Base-by-base conservation (phyloP, 306 rosid genomes). In the Sophora flavescens region DNA sequence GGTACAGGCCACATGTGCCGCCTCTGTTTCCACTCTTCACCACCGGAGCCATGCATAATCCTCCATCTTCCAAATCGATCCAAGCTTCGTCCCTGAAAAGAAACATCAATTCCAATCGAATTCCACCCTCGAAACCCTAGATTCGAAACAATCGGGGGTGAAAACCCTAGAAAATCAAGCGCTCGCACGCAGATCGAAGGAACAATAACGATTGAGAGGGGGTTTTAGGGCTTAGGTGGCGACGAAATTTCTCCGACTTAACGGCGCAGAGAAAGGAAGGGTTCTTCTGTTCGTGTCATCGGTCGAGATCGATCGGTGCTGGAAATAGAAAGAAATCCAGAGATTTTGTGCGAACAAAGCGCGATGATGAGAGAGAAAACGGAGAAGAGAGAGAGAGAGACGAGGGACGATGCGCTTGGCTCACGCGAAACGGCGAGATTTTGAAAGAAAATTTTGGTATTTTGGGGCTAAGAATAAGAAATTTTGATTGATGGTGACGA, bases 1-100 rank as follows among this genome's bases (percentile, higher is more conserved):
- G 84, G 91, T 91, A 91, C 96, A 82, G 96, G 93, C 99, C 96
- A 95, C 99, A 95, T 95, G 97, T 95, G 99, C 99, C 91, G 92
- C 74, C 84, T 89, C 85, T 84, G 88, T 88, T 84, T 92, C 89
- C 91, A 85, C 82, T 88, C 69, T 88, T 94, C 96, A 94, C 89
- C 87, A 83, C 87, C 87, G 81, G 70, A 87, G 89, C 96, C 98
- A 91, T 88, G 96, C 96, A 95, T 89, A 89, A 82, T 93, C 97
- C 89, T 81, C 92, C 98, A 94, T 92, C 86, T 78, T 78, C 84
- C 86, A 71, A 80, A 82, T 89, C 89, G 90, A 93, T 85, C 91
- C 90, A 84, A 80, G 52, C 82, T 71, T 83, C 91, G 74, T 73
- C 83, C 93, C 85, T 80, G 75, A 88, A 83, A 82, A 83, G 90